Conservation (phyloP, 495 filamentous ascomycete genomes). For the Neurospora discreta region DNA sequence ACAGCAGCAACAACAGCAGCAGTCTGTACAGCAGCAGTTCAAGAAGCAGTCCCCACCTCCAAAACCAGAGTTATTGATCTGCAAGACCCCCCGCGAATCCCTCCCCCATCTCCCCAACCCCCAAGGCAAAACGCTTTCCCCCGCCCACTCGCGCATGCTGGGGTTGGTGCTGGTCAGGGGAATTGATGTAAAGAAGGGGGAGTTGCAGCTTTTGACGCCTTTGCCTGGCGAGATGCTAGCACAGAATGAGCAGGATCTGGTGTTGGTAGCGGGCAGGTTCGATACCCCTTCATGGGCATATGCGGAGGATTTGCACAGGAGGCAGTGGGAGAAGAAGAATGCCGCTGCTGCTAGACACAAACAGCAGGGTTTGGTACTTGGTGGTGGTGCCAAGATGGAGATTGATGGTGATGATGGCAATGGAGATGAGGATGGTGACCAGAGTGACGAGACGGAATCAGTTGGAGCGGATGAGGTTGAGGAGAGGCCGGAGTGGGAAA, state of each 20-base stretch:
- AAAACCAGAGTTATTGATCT: not conserved
- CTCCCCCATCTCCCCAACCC: slow-evolving; percentile 34
- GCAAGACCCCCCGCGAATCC: slow-evolving; percentile 16
- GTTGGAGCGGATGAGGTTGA: not conserved
- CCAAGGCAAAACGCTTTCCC: slow-evolving; percentile 30
- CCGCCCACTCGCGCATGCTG: slow-evolving; percentile 31
- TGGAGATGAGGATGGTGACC: slow-evolving; percentile 7
- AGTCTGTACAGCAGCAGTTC: not conserved
- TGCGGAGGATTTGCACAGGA: slow-evolving; percentile 35
- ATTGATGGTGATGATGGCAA: not conserved
- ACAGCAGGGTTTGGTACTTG: not conserved
- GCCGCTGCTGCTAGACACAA: not conserved
- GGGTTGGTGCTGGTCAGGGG: slow-evolving; percentile 45
- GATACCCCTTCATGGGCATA: slow-evolving; percentile 50
- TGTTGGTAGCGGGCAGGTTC: slow-evolving; percentile 47
- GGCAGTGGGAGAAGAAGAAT: not conserved
- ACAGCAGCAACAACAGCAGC: slow-evolving; percentile 1
- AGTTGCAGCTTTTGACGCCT: slow-evolving; percentile 44
- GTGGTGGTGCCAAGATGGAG: not conserved
- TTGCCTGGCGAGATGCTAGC: slow-evolving; percentile 10
- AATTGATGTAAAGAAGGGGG: slow-evolving; percentile 32
- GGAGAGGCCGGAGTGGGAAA: slow-evolving; percentile 7
- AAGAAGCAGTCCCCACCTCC: not conserved
- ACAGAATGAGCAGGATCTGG: slow-evolving; percentile 21
- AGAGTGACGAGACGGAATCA: slow-evolving; percentile 10